These are phyloP conservation scores for Ophiostoma triangulosporum DNA, from an alignment of 2,329 filamentous ascomycete species.

Conservation along the genomic window DNA sequence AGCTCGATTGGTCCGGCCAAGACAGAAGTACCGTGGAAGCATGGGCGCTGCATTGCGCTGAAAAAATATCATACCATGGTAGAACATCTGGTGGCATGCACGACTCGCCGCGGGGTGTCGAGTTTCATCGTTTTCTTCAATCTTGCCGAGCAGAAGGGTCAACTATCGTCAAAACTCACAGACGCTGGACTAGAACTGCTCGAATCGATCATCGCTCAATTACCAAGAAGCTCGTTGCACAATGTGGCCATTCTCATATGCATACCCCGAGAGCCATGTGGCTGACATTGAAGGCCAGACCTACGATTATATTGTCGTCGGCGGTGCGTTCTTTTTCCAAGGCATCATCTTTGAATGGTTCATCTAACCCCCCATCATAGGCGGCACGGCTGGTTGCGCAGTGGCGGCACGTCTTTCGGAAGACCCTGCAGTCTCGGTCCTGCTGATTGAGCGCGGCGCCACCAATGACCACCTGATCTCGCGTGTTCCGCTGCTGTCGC, in stretches of 20 bases:
- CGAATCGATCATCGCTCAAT: no score
- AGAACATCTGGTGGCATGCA: no score
- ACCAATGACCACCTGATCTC: conserved; percentile 18
- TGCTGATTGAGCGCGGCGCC: conserved; percentile 25
- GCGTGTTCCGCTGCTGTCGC: conserved; percentile 21
- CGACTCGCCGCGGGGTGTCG: no score
- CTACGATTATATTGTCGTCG: conserved; percentile 34
- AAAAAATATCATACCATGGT: no score
- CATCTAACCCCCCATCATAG: conserved; percentile 11
- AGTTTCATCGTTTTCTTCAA: no score
- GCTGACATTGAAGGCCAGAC: conserved; percentile 16
- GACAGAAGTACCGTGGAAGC: no score
- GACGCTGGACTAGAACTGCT: no score
- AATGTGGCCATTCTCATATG: conserved; percentile 17
- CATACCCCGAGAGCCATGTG: conserved; percentile 16
- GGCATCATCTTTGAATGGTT: neutral
- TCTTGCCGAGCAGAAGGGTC: no score
- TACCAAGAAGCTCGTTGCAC: no score
- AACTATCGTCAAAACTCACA: no score
- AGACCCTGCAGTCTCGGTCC: conserved; percentile 23
- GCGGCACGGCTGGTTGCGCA: conserved; percentile 34
- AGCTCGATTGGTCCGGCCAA: no score
- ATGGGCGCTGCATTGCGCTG: no score
- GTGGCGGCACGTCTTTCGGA: conserved; percentile 31
- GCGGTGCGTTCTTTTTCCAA: conserved; percentile 18